Conservation (phyloP, 345 rosid genomes). For the Arabis hirsuta region DNA sequence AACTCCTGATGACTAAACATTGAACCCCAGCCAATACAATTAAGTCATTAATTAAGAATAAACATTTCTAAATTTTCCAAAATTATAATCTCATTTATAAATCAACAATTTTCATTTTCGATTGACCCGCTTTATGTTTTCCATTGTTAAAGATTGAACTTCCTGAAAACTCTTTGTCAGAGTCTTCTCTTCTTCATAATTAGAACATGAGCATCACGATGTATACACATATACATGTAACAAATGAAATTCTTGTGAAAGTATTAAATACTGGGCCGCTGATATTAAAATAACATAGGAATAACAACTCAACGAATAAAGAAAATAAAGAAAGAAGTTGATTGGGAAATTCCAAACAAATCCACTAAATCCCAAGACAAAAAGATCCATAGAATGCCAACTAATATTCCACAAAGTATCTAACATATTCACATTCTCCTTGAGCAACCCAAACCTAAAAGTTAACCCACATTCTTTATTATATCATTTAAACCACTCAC, state of each 20-base stretch:
- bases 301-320: slow-evolving; percentile 1
- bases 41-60: too few species aligned
- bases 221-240: neutral
- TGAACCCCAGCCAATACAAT: too few species aligned
- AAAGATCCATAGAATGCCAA: slow-evolving; percentile 63
- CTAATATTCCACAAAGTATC: slow-evolving; percentile 43
- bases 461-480: slow-evolving; percentile 33
- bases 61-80: neutral
- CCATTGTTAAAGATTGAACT: neutral
- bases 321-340: neutral
- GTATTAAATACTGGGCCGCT: neutral
- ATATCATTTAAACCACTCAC: slow-evolving; percentile 38
- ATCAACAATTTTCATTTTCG: neutral
- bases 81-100: neutral
- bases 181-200: neutral
- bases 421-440: slow-evolving; percentile 44
- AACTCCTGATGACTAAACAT: neutral
- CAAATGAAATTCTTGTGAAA: neutral
- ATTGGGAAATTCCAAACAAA: slow-evolving; percentile 46
- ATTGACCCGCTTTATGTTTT: slow-evolving; percentile 1
- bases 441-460: slow-evolving; percentile 49
- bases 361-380: slow-evolving; percentile 61
- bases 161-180: neutral
- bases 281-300: neutral
- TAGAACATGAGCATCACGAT: neutral